A percentile compares a stretch with the other conserved stretches of the same genome.
Conservation (phyloP, 2,329 filamentous ascomycete genomes). For the Plenodomus biglobosus region DNA sequence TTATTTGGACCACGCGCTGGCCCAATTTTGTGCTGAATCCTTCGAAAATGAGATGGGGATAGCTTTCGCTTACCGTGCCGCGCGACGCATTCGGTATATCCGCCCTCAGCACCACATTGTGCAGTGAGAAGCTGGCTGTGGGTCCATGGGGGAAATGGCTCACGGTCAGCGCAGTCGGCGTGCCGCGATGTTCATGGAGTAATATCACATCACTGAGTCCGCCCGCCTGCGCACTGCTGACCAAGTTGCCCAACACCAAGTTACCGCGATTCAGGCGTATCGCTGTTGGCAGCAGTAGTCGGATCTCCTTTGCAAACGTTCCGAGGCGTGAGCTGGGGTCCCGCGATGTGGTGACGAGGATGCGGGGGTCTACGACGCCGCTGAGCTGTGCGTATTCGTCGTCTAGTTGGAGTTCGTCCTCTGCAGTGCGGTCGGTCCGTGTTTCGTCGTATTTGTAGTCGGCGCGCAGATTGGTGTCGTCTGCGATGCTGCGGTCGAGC, state of each 20-base stretch:
- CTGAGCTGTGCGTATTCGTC: constrained; percentile 90
- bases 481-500: constrained; percentile 76
- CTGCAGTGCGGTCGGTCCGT: constrained; percentile 63
- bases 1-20: constrained; percentile 78
- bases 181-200: constrained; percentile 84
- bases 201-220: constrained; percentile 78
- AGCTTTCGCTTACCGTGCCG: constrained; percentile 88
- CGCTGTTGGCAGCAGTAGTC: constrained; percentile 77
- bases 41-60: constrained; percentile 94
- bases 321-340: constrained; percentile 81
- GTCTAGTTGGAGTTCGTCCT: constrained; percentile 74
- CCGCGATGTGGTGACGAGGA: constrained; percentile 87
- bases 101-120: constrained; percentile 89
- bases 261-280: constrained; percentile 92
- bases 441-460: constrained; percentile 96
- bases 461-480: constrained; percentile 79
- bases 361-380: constrained; percentile 85
- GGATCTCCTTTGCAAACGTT: constrained; percentile 92
- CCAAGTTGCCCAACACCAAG: constrained; percentile 80
- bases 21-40: constrained; percentile 83
- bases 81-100: constrained; percentile 87
- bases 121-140: constrained; percentile 81
- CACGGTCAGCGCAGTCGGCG: constrained; percentile 83
- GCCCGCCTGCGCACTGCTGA: constrained; percentile 75
- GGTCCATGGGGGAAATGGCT: constrained; percentile 88